Base-by-base conservation (phyloP, 1,139 yeast genomes). In the Lodderomyces oxycetoniae region DNA sequence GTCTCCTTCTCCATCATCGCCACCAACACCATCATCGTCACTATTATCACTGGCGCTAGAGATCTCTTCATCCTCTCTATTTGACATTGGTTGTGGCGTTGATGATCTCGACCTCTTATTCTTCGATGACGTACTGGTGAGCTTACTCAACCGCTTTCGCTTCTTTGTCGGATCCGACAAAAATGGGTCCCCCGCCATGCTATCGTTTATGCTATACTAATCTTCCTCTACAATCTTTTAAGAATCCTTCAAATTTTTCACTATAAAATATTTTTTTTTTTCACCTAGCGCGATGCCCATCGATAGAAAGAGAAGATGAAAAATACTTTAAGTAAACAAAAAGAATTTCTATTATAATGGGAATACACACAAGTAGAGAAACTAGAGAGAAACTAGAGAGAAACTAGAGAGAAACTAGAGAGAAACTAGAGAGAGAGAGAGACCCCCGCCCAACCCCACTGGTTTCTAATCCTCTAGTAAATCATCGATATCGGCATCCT, bases 401-500 rank as follows among this genome's bases (percentile, higher is more conserved):
- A n/a, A 20, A 4, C 4, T 13, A 17, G n/a, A 12, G 3, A 13
- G 4, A 28, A 17, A 6, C 30, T 20, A 28, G 22, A 17, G 14
- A 5, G 9, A 17, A 17, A 14, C 7, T 4, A 11, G 14, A 20
- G 19, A 20, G 9, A 20, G 10, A 8, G 10, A 20, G 10, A 20
- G 7, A 10, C 22, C 10, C 7, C 10, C 22, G 7, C 10, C 7
- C 10, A 20, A 8, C 22, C 22, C 10, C 7, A 8, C 7, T 26
- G 16, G 4, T 3, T 22, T 13, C 12, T 26, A 35, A 21, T 42
- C 44, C 46, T 79, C 81, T 44, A 82, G 62, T 34, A 80, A 61
- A 36, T 80, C 78, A 12, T 71, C 79, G 38, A 82, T 79, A 45
- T 81, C 89, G 33, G 71, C 75, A 47, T 79, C 86, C 43, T 74